Conservation (phyloP, 2,329 filamentous ascomycete species). For the Beauveria sp. region DNA sequence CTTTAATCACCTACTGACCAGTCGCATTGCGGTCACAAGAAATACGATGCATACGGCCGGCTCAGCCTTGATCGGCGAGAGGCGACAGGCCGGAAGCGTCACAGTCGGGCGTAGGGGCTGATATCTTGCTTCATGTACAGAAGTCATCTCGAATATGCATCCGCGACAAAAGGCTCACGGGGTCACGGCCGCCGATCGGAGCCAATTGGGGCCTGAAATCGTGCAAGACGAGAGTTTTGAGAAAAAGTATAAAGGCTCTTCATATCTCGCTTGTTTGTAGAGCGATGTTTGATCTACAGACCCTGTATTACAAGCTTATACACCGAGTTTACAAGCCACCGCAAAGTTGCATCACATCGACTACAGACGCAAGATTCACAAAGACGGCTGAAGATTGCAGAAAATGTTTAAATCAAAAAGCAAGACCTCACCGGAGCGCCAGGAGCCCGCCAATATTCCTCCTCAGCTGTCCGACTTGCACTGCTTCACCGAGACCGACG, state of each 20-base stretch:
- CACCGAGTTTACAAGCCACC: not conserved
- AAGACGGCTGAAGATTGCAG: not conserved
- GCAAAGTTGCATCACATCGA: not conserved
- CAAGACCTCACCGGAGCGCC: slow-evolving; percentile 18
- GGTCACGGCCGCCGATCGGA: not conserved
- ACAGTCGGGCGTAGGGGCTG: not conserved
- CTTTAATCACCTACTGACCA: not conserved
- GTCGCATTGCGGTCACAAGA: not conserved
- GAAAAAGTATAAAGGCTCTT: not conserved
- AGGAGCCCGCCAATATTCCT: slow-evolving; percentile 29
- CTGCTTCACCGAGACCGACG: slow-evolving; percentile 55
- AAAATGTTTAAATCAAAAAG: slow-evolving; percentile 13
- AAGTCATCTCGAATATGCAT: not conserved
- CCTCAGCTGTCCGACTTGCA: slow-evolving; percentile 39
- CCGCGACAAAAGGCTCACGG: not conserved
- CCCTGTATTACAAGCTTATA: not conserved
- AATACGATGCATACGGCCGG: slow-evolving; percentile 10
- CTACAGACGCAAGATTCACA: not conserved
- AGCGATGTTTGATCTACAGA: not conserved
- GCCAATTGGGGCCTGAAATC: not conserved
- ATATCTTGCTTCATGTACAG: not conserved
- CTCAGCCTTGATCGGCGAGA: not conserved
- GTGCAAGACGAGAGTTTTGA: not conserved
- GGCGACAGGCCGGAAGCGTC: not conserved
- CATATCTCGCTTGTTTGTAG: not conserved